Evolutionary conservation across 2,329 filamentous ascomycete species (phyloP).

Genomic region (Curvularia sp.): DNA sequence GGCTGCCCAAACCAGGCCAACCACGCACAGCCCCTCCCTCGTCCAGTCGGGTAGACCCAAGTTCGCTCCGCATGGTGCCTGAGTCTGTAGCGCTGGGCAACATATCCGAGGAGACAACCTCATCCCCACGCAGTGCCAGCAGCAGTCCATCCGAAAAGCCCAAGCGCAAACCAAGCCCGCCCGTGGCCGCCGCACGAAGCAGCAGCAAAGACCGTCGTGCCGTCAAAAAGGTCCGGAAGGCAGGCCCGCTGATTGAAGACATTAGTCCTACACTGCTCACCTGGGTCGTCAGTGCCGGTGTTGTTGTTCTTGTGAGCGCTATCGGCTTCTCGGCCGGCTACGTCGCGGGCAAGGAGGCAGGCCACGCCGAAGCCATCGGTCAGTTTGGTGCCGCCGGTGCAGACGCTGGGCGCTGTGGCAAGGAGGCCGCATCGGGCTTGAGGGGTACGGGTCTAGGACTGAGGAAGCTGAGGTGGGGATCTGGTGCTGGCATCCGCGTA

Average conservation of each 20-base stretch:
- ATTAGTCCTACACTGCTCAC: conserved; percentile 68
- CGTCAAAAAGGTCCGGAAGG: conserved; percentile 53
- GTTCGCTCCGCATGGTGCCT: conserved; percentile 64
- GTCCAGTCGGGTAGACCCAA: conserved; percentile 56
- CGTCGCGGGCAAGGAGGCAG: conserved; percentile 65
- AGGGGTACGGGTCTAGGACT: conserved; percentile 41
- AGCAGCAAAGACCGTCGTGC: conserved; percentile 55
- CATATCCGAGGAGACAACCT: conserved; percentile 36
- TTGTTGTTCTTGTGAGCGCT: conserved; percentile 68
- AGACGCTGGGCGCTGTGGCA: conserved; percentile 44
- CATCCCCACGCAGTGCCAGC: conserved; percentile 37
- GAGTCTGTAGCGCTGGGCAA: conserved; percentile 65
- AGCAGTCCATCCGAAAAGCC: conserved; percentile 47
- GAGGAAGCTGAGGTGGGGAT: conserved; percentile 43
- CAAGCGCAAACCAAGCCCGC: conserved; percentile 55
- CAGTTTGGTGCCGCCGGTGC: conserved; percentile 38
- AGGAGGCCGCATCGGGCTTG: conserved; percentile 39
- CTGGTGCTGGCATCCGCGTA: conserved; percentile 33
- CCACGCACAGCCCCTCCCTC: conserved; percentile 42
- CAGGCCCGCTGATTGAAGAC: conserved; percentile 46
- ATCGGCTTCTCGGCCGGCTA: conserved; percentile 71
- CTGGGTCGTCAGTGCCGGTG: conserved; percentile 70
- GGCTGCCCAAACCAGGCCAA: conserved; percentile 69
- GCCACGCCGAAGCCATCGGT: conserved; percentile 57
- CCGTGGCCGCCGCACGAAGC: conserved; percentile 44